Conservation (phyloP, 2,329 filamentous ascomycete genomes). For the Emmonsiellopsis sp. region DNA sequence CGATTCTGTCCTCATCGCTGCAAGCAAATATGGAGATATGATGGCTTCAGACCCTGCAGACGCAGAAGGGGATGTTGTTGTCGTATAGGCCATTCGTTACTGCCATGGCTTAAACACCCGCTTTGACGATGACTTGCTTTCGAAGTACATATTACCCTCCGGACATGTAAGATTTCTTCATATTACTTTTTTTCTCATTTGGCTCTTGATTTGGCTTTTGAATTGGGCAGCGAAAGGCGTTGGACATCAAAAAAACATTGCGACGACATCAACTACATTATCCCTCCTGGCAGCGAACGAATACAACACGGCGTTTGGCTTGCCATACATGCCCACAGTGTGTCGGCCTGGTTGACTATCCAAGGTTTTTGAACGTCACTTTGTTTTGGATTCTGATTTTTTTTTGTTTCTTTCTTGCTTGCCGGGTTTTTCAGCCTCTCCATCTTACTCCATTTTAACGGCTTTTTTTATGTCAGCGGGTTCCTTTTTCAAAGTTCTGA, state of each 20-base stretch:
- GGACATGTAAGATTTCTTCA: neutral
- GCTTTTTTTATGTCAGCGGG: no score
- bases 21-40: constrained; percentile 37
- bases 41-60: constrained; percentile 37
- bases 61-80: constrained; percentile 36
- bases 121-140: neutral
- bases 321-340: no score
- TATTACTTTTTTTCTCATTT: neutral
- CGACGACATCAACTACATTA: no score
- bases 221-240: neutral
- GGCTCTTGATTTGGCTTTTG: neutral
- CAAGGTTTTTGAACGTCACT: no score
- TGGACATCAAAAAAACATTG: neutral
- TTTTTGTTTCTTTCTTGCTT: no score
- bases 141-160: neutral
- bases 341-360: no score
- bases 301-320: no score
- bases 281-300: no score
- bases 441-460: no score
- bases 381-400: no score
- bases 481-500: no score
- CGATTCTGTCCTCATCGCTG: constrained; percentile 32
- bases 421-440: no score
- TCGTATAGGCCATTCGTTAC: constrained; percentile 24
- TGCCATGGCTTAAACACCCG: neutral